phyloP scores from a whole-genome alignment of 345 rosid species.

The Durio zibethinus region DNA sequence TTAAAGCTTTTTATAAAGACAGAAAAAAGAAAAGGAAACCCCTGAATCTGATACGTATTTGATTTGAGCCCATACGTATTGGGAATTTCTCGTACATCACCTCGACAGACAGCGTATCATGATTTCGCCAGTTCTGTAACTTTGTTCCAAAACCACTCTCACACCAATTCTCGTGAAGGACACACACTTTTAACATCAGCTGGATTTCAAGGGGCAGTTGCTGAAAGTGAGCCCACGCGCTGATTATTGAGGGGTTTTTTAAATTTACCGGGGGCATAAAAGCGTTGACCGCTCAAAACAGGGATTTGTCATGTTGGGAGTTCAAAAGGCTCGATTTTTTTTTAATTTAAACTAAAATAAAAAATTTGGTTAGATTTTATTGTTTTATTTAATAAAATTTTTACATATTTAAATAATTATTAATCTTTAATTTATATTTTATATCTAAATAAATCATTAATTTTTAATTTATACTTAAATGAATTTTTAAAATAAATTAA shows the following conservation, averaged over 20 bases:
- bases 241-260: no score
- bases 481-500: no score
- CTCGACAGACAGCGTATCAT: neutral
- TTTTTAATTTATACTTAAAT: no score
- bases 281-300: constrained; percentile 23
- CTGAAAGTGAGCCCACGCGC: neutral
- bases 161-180: neutral
- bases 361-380: no score
- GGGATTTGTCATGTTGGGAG: constrained; percentile 7
- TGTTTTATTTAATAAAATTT: no score
- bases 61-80: neutral
- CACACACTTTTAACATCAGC: neutral
- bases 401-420: no score
- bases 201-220: neutral
- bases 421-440: no score
- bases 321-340: constrained; percentile 5
- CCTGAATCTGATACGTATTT: neutral
- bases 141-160: neutral
- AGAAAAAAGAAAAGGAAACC: neutral
- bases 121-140: neutral
- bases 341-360: no score
- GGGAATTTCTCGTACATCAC: neutral
- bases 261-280: no score
- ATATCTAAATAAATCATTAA: no score
- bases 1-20: neutral